Percentiles rank a stretch among this genome's conserved stretches.
Evolutionary conservation across 345 rosid genomes (phyloP).

Genomic region (Diplotaxis tenuifolia): DNA sequence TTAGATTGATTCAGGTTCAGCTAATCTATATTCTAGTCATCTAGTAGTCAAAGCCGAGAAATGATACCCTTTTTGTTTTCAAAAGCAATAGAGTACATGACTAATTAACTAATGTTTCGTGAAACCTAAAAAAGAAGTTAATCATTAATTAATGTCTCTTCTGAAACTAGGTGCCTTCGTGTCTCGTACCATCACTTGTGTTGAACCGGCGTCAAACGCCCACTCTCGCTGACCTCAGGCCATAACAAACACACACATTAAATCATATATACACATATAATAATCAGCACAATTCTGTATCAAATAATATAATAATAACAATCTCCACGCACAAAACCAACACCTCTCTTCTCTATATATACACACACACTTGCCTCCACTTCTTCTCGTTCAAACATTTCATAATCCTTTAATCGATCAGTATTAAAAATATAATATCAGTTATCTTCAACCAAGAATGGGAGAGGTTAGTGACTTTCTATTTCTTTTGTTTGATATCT

Average conservation of each 20-base stretch:
- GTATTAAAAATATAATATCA: neutral
- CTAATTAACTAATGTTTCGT: neutral
- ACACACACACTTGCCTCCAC: constrained; percentile 32
- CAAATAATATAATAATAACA: neutral
- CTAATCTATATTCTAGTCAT: constrained; percentile 25
- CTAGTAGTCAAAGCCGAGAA: constrained; percentile 23
- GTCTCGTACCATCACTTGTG: constrained; percentile 32
- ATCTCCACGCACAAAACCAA: constrained; percentile 7
- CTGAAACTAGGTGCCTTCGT: constrained; percentile 26
- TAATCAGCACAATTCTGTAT: constrained; percentile 1
- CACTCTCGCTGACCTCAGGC: constrained; percentile 36
- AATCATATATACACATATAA: constrained; percentile 4
- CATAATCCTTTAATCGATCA: neutral
- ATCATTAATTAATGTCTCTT: neutral
- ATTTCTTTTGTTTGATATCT: neutral
- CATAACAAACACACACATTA: constrained; percentile 16
- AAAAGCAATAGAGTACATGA: constrained; percentile 10
- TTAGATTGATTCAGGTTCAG: constrained; percentile 11
- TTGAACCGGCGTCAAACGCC: constrained; percentile 38
- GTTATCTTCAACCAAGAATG: constrained; percentile 34
- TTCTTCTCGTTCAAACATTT: constrained; percentile 34
- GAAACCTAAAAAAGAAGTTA: neutral
- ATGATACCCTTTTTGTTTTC: constrained; percentile 9
- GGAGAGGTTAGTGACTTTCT: constrained; percentile 48
- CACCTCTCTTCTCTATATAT: constrained; percentile 41